Percentiles rank a stretch among this genome's conserved stretches.
Conservation (phyloP, 345 rosid species). For the Eucalyptus erythrocorys region DNA sequence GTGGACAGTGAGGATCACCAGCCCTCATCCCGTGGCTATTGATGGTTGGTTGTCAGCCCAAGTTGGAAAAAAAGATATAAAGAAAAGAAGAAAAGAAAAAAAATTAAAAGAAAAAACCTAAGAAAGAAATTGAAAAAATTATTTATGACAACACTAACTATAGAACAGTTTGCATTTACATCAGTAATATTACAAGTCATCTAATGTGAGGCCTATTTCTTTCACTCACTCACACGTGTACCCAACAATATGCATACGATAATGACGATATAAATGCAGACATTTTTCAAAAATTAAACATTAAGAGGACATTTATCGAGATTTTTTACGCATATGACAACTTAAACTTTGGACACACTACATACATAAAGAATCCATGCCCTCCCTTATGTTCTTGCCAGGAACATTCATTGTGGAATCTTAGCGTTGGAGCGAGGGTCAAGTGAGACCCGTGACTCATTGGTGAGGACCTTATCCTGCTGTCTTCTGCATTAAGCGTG, state of each 20-base stretch:
- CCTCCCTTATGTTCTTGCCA: too few species aligned
- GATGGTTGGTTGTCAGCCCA: neutral
- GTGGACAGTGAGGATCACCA: neutral
- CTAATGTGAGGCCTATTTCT: neutral
- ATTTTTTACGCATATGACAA: neutral
- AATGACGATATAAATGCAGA: neutral
- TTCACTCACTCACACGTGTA: neutral
- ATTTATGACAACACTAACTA: fast-evolving
- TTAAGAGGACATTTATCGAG: neutral
- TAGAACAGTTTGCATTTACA: fast-evolving
- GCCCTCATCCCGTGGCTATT: fast-evolving
- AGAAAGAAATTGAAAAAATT: neutral
- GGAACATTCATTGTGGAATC: neutral
- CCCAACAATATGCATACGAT: fast-evolving
- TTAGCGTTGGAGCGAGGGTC: neutral
- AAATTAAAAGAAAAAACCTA: too few species aligned
- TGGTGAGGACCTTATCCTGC: neutral
- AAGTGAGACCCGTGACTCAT: neutral
- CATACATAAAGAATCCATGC: neutral
- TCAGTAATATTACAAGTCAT: neutral
- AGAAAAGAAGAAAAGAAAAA: neutral
- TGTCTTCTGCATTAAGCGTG: neutral
- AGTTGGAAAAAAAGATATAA: neutral
- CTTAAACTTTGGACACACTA: too few species aligned
- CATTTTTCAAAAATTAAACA: neutral